These are phyloP conservation scores for Hyparrhenia diplandra DNA, from an alignment of 176 grass and related monocot species.

Conservation along the genomic window DNA sequence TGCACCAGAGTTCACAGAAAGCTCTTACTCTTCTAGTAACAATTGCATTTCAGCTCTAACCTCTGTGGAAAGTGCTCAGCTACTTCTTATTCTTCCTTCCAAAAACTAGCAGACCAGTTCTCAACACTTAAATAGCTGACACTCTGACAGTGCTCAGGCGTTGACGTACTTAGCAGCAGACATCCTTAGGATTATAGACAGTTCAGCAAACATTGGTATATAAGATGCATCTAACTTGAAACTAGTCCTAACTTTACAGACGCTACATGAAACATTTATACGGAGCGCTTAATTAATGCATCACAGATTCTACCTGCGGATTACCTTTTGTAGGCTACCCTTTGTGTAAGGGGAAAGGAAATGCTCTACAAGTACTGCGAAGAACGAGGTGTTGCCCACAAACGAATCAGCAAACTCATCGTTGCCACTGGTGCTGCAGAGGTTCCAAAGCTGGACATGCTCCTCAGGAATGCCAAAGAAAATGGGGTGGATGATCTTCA, in stretches of 20 bases:
- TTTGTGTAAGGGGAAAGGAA: constrained; percentile 85
- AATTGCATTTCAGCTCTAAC: background rate
- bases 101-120: background rate
- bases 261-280: background rate
- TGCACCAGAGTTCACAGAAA: background rate
- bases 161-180: background rate
- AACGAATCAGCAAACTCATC: constrained; percentile 77
- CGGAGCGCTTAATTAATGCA: background rate
- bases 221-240: background rate
- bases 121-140: background rate
- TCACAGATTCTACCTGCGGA: constrained; percentile 2
- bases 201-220: background rate
- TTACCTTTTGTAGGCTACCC: constrained; percentile 51
- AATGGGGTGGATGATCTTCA: constrained; percentile 78
- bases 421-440: constrained; percentile 77
- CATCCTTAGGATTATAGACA: background rate
- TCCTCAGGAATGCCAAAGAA: constrained; percentile 53
- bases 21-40: background rate
- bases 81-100: background rate
- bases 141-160: background rate
- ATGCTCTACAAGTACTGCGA: constrained; percentile 87
- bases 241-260: background rate
- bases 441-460: constrained; percentile 55
- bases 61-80: background rate
- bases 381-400: constrained; percentile 74